Percentiles rank a stretch among this genome's conserved stretches.
These are phyloP conservation scores for Solanum bulbocastanum DNA, from an alignment of 257 asterid species.

Conservation along the genomic window DNA sequence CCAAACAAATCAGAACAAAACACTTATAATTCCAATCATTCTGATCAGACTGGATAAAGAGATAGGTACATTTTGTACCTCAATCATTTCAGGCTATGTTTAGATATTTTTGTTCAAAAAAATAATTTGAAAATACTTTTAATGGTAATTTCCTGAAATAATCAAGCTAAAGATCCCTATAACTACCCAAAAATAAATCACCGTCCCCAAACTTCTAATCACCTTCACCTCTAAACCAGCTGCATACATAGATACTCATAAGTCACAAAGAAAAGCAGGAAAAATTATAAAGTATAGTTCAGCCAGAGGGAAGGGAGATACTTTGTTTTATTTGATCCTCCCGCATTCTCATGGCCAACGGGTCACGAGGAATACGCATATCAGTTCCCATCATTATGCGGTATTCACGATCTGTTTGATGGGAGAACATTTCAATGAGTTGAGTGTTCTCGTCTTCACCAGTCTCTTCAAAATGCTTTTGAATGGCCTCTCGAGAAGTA, in stretches of 20 bases:
- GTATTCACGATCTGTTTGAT: conserved; percentile 83
- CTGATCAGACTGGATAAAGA: background rate
- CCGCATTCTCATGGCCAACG: conserved; percentile 84
- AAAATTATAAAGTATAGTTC: background rate
- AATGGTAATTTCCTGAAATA: background rate
- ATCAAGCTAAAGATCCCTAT: background rate
- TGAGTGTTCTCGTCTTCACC: conserved; percentile 92
- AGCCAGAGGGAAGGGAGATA: conserved; percentile 14
- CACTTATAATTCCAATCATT: background rate
- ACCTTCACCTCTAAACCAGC: background rate
- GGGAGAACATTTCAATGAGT: conserved; percentile 65
- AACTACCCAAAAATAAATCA: background rate
- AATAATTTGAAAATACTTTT: background rate
- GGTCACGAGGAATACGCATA: conserved; percentile 73
- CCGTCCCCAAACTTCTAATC: background rate
- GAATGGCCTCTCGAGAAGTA: conserved; percentile 79
- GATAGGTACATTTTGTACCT: background rate
- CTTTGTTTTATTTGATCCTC: conserved; percentile 95
- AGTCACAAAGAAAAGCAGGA: background rate
- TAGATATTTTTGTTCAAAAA: background rate
- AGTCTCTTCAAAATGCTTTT: conserved; percentile 90
- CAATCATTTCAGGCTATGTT: background rate
- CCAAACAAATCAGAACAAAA: background rate
- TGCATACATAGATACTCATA: background rate
- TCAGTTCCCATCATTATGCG: conserved; percentile 98